Base-by-base conservation (phyloP, 2,329 filamentous ascomycete species). In the Penicillium brasilianum region DNA sequence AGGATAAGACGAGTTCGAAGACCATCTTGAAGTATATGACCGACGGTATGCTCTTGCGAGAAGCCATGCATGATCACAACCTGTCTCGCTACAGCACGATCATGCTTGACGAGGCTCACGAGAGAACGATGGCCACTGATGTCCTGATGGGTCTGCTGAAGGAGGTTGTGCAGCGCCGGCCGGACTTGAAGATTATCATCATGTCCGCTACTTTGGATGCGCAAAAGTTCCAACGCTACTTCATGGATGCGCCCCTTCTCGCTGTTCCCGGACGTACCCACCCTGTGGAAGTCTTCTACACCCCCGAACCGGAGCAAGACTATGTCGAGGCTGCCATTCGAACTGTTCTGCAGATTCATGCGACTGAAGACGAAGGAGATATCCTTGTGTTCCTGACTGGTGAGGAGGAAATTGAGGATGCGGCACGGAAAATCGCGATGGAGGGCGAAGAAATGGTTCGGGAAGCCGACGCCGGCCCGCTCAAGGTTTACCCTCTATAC, bases 11-110 rank as follows among this genome's bases (percentile, higher is more conserved):
- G 0, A 87, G 90, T 54, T 87, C 88, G 60, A 93, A 91, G 78
- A 99, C 95, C 1, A 87, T 96, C 63, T 87, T 99, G 75, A 99
- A 99, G 83, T 99, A 99, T 83, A 99, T 99, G 95, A 99, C 96
- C 48, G 95, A 99, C 74, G 96, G 96, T 87, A 98, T 99, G 90
- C 88, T 99, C 72, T 84, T 98, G 73, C 85, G 95, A 73, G 95
- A 99, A 80, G 93, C 95, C 59, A 96, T 99, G 89, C 89, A 97
- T 78, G 95, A 99, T 77, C 91, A 93, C 73, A 87, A 96, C 70
- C 87, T 99, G 80, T 89, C 86, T 54, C 90, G 93, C 57, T 99
- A 99, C 81, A 95, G 92, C 83, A 96, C 92, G 72, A 98, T 99
- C 75, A 98, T 99, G 78, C 89, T 99, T 64, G 95, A 99, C 77